Evolutionary conservation across 2,329 filamentous ascomycete genomes (phyloP).

Genomic region (Colletotrichum sp.): DNA sequence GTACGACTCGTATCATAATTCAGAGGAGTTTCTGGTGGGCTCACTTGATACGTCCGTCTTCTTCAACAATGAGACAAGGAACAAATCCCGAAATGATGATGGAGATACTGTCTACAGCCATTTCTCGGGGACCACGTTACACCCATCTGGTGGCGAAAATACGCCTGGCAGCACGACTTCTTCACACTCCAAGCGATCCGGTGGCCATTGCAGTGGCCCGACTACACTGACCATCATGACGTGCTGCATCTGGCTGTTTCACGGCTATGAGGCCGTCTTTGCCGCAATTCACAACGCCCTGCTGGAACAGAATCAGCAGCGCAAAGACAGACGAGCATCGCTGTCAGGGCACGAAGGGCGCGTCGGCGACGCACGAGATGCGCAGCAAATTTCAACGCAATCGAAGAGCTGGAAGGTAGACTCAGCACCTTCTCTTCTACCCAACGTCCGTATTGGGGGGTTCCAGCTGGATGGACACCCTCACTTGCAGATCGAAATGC

Average conservation of each 20-base stretch:
- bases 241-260: neutral
- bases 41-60: neutral
- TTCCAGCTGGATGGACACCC: neutral
- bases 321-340: rapidly evolving
- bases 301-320: neutral
- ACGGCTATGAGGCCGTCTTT: neutral
- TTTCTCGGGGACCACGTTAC: neutral
- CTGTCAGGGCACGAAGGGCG: rapidly evolving
- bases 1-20: neutral
- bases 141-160: neutral
- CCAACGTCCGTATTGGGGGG: neutral
- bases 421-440: neutral
- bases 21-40: neutral
- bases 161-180: neutral
- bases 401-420: neutral
- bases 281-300: neutral
- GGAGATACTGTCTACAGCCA: neutral
- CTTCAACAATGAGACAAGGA: neutral
- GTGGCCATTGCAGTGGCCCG: neutral
- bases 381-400: neutral
- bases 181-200: neutral
- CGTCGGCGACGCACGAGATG: neutral
- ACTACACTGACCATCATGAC: neutral
- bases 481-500: neutral
- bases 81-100: rapidly evolving